Evolutionary conservation across 1,139 yeast species (phyloP).

Genomic region (Oligophagozyma castellii): DNA sequence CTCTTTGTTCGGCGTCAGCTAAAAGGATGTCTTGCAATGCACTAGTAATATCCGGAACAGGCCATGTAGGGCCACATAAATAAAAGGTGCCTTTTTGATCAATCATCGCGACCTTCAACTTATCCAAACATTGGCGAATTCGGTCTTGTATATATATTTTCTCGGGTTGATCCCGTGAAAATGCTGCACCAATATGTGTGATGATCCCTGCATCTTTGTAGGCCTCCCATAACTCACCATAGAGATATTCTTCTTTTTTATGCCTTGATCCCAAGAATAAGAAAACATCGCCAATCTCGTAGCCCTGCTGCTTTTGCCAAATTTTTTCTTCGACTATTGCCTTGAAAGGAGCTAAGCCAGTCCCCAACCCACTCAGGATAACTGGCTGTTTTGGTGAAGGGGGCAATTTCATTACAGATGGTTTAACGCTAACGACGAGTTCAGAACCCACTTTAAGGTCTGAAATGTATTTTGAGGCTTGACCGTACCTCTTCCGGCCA

Average conservation of each 20-base stretch:
- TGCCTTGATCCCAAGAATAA: slow-evolving; percentile 92
- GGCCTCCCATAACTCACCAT: slow-evolving; percentile 97
- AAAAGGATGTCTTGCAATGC: slow-evolving; percentile 72
- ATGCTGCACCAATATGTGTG: slow-evolving; percentile 96
- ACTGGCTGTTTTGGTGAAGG: slow-evolving; percentile 78
- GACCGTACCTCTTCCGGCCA: slow-evolving; percentile 85
- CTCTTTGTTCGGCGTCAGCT: slow-evolving; percentile 56
- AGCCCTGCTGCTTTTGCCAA: slow-evolving; percentile 84
- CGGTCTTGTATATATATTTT: slow-evolving; percentile 93
- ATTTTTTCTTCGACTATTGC: slow-evolving; percentile 93
- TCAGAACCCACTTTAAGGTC: slow-evolving; percentile 72
- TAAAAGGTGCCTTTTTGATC: slow-evolving; percentile 78
- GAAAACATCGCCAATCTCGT: slow-evolving; percentile 79
- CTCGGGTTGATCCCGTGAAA: slow-evolving; percentile 92
- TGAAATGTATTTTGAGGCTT: slow-evolving; percentile 81
- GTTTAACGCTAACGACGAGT: slow-evolving; percentile 87
- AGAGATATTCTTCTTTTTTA: slow-evolving; percentile 86
- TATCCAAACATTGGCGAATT: slow-evolving; percentile 63
- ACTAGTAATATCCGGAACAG: slow-evolving; percentile 91
- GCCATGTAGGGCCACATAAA: slow-evolving; percentile 99
- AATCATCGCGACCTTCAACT: slow-evolving; percentile 68
- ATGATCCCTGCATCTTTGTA: slow-evolving; percentile 82
- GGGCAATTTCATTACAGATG: slow-evolving; percentile 94
- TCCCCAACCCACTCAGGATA: slow-evolving; percentile 95
- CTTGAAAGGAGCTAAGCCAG: slow-evolving; percentile 97